Evolutionary conservation across 768 basidiomycete species (phyloP), one percentile per base, ranked within the genome.

Genomic region (Albatrellus ellisii): DNA sequence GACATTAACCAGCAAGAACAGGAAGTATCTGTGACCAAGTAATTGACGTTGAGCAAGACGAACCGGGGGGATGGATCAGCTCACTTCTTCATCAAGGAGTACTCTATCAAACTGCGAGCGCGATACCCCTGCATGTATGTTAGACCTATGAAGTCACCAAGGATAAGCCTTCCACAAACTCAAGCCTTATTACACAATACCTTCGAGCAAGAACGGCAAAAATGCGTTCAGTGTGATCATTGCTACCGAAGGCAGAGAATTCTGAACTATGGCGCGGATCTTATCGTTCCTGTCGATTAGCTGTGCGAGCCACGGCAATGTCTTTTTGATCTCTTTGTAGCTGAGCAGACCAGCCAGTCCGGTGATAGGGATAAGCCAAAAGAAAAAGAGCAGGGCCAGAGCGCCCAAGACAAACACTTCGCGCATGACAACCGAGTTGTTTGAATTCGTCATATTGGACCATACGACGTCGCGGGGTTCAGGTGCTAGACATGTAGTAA

Each of bases 381-480:
- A 84, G 56, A 91, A 81, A 52, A 97, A 69, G 26, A 98, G 65
- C 15, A 90, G 48, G 0, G 62, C 69, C 61, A 91, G 83, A 24
- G 77, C 66, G 11, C 59, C 66, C 17, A 86, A 60, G 2, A 92
- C 86, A 21, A 94, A 55, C 26, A 79, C 43, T 32, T 88, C 77
- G 22, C 95, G 78, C 3, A 76, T 66, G 35, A 73, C 68, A 14
- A 77, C 64, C 26, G 73, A 63, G 12, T 68, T 54, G 1, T 66
- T 63, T 0, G 86, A 73, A 17, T 80, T 74, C 2, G 78, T 67
- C 65, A 98, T 82, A 51, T 90, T 91, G 24, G 79, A 68, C 95
- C 95, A 99, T 15, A 97, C 76, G 43, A 98, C 86, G 57, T 98
- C 94, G 36, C 94, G 75, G 8, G 94, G 92, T 56, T 97, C 92